These are phyloP conservation scores for Capillidium heterosporum DNA, from an alignment of 371 early-diverging fungal genomes.

Conservation along the genomic window DNA sequence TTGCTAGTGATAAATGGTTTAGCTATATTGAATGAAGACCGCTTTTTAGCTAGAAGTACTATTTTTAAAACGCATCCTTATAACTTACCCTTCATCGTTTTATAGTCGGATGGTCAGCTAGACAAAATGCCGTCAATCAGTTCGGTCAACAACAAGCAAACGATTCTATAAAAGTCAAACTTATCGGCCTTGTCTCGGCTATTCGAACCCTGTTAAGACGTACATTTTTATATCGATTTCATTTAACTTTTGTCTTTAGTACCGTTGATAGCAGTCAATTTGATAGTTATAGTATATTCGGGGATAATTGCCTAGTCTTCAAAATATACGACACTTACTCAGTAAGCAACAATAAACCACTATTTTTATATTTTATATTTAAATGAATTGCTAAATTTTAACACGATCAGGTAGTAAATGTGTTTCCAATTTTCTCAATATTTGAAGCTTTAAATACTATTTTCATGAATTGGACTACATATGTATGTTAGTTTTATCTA, in stretches of 20 bases:
- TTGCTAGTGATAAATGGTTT: slow-evolving; percentile 79
- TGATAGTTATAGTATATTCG: background rate
- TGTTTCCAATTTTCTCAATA: too few relatives aligned
- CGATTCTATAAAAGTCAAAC: slow-evolving; percentile 54
- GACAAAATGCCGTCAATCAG: background rate
- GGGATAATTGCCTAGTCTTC: background rate
- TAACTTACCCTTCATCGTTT: background rate
- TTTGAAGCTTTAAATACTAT: too few relatives aligned
- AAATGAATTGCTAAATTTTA: too few relatives aligned
- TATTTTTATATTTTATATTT: too few relatives aligned
- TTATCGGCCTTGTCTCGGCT: slow-evolving; percentile 78
- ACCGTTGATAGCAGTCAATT: background rate
- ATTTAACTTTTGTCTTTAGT: background rate
- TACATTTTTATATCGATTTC: slow-evolving; percentile 18
- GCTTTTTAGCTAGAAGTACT: slow-evolving; percentile 85
- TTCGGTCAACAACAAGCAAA: slow-evolving; percentile 27
- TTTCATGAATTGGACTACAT: too few relatives aligned
- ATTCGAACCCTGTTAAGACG: slow-evolving; percentile 80
- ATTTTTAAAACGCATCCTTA: background rate
- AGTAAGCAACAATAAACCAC: too few relatives aligned
- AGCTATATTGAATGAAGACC: slow-evolving; percentile 84
- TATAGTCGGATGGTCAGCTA: background rate
- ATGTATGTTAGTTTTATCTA: too few relatives aligned
- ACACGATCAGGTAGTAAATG: too few relatives aligned
- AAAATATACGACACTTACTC: too few relatives aligned